Percentiles rank a stretch among this genome's conserved stretches.
These are phyloP conservation scores for Dactylis glomerata DNA, from an alignment of 176 grass and related monocot species.

Conservation along the genomic window DNA sequence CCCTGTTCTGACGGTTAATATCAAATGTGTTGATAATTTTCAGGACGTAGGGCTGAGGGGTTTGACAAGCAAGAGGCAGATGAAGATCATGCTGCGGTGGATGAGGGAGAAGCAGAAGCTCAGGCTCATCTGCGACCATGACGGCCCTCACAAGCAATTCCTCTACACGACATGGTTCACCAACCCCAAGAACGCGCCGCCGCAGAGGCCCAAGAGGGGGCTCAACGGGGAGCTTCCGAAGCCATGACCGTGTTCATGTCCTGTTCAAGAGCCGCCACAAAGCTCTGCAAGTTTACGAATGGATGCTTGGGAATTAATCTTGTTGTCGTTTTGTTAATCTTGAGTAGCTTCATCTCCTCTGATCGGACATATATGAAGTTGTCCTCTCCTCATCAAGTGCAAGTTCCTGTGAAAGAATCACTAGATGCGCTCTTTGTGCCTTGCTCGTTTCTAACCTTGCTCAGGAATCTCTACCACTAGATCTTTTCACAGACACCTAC, in stretches of 20 bases:
- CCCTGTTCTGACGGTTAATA: not conserved
- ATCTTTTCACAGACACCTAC: no score
- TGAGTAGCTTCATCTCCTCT: not conserved
- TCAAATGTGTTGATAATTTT: not conserved
- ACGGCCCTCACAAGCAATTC: constrained; percentile 84
- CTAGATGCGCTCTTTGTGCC: no score
- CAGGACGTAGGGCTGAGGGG: constrained; percentile 72
- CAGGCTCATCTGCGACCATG: constrained; percentile 77
- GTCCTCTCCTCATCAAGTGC: no score
- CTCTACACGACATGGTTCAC: constrained; percentile 99
- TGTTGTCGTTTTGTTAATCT: not conserved
- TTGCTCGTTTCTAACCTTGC: no score
- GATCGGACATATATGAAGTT: no score
- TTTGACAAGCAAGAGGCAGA: constrained; percentile 77
- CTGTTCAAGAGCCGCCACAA: not conserved
- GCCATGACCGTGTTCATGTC: not conserved
- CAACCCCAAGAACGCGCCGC: constrained; percentile 72
- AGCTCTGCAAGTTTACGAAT: not conserved
- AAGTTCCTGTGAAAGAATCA: no score
- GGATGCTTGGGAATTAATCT: not conserved
- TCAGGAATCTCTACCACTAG: no score
- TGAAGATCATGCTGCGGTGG: constrained; percentile 95
- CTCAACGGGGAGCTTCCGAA: not conserved
- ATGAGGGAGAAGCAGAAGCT: constrained; percentile 95
- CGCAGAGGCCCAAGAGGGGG: constrained; percentile 25